Base-by-base conservation (phyloP, 1,284 basidiomycete genomes). In the Irpex lacteus region DNA sequence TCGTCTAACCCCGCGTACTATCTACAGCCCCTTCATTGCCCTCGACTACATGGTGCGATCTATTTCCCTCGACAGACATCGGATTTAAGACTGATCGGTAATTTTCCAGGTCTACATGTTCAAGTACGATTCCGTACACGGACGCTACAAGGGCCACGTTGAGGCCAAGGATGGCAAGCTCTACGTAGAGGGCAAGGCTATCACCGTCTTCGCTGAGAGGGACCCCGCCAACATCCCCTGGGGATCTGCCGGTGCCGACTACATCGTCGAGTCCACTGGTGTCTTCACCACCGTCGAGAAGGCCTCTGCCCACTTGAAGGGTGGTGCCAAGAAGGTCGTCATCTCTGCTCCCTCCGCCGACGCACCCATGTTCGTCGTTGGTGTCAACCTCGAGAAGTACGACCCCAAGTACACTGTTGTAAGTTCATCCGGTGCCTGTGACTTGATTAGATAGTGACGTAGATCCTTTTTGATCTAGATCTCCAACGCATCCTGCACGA, bases 291-390 rank as follows among this genome's bases (percentile, higher is more conserved):
- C 97, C 75, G 88, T 77, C 68, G 91, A 92, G 13, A 92, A 92
- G 85, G 97, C 98, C 66, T 85, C 85, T 63, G 90, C 89, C 71
- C 97, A 99, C 85, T 85, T 99, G 82, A 96, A 98, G 83, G 97
- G 98, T 76, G 98, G 98, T 79, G 97, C 98, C 78, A 98, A 99
- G 91, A 99, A 98, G 87, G 97, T 99, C 77, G 86, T 99, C 84
- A 99, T 99, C 87, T 98, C 97, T 71, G 98, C 97, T 63, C 97
- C 97, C 72, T 99, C 98, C 34, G 89, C 96, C 62, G 98, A 99
- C 80, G 98, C 97, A 32, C 97, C 97, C 73, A 99, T 99, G 97
- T 95, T 90, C 79, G 94, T 96, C 67, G 87, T 84, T 73, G 97
- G 97, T 86, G 97, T 99, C 80, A 99, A 99, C 86, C 89, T 98